These are phyloP conservation scores for Erucastrum elatum DNA, from an alignment of 345 rosid species.

Conservation along the genomic window DNA sequence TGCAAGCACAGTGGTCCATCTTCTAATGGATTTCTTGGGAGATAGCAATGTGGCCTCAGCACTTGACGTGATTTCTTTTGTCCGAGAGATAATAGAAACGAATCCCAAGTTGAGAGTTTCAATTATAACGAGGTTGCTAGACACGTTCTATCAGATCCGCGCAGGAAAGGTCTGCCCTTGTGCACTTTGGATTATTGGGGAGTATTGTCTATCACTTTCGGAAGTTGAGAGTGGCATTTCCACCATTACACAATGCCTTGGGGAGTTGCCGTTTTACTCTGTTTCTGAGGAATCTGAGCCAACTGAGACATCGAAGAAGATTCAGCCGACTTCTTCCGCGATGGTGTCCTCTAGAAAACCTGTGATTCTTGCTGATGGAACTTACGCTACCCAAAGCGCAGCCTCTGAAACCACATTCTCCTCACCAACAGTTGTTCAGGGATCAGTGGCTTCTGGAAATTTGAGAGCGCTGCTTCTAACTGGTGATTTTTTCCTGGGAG, in stretches of 20 bases:
- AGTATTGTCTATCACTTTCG: conserved; percentile 80
- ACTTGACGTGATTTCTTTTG: conserved; percentile 73
- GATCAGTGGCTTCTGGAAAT: conserved; percentile 65
- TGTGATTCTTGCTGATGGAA: conserved; percentile 87
- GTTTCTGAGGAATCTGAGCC: conserved; percentile 71
- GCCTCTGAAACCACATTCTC: conserved; percentile 86
- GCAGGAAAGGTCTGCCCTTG: conserved; percentile 85
- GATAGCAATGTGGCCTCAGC: conserved; percentile 90
- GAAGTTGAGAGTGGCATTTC: conserved; percentile 84
- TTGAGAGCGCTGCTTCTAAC: conserved; percentile 86
- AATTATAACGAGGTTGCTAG: conserved; percentile 79
- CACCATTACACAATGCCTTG: conserved; percentile 84
- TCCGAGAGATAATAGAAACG: conserved; percentile 83
- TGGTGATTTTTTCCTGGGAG: conserved; percentile 97
- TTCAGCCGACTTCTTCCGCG: conserved; percentile 55
- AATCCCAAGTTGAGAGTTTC: conserved; percentile 84
- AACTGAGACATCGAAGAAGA: conserved; percentile 58
- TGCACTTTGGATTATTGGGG: conserved; percentile 94
- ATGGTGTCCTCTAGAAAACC: conserved; percentile 79
- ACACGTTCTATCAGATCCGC: conserved; percentile 85
- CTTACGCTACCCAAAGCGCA: conserved; percentile 92
- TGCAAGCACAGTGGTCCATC: conserved; percentile 91
- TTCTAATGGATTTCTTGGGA: conserved; percentile 90
- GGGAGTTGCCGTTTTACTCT: conserved; percentile 79
- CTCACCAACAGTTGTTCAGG: conserved; percentile 76